Percentiles rank a stretch among this genome's conserved stretches.
Conservation (phyloP, 108 stramenopile genomes). For the Pseudonitzschia multiseries region DNA sequence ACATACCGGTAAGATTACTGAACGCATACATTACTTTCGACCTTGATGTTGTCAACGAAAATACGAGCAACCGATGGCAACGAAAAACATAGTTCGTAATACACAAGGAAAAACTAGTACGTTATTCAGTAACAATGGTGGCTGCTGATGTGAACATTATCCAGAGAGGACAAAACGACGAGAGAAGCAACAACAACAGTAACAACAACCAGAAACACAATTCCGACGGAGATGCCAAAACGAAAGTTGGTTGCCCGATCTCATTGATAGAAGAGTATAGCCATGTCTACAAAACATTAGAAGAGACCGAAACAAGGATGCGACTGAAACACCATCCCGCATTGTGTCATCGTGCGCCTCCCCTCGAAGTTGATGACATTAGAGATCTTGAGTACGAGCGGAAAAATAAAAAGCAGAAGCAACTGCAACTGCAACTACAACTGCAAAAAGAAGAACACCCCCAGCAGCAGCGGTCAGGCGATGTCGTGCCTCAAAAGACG, state of each 20-base stretch:
- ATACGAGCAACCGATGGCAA: too few species aligned
- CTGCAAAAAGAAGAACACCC: neutral
- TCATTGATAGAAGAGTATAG: neutral
- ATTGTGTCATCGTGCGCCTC: neutral
- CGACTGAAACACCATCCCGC: slow-evolving; percentile 4
- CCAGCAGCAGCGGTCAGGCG: neutral
- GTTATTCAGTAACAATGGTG: too few species aligned
- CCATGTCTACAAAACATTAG: neutral
- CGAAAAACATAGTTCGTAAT: too few species aligned
- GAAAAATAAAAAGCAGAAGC: neutral
- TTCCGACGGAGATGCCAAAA: neutral
- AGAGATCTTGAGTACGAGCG: neutral
- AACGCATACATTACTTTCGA: too few species aligned
- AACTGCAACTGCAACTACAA: neutral
- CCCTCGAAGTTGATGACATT: neutral
- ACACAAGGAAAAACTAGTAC: too few species aligned
- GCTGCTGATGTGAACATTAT: too few species aligned
- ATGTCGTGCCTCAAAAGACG: neutral
- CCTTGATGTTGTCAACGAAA: too few species aligned
- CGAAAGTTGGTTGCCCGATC: neutral
- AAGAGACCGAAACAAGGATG: neutral
- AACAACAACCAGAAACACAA: neutral
- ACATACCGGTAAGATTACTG: too few species aligned
- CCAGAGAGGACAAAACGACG: neutral
- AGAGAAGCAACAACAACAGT: neutral